phyloP scores from a whole-genome alignment of 2,329 filamentous ascomycete species.

The Sarocladiaceae sp. region DNA sequence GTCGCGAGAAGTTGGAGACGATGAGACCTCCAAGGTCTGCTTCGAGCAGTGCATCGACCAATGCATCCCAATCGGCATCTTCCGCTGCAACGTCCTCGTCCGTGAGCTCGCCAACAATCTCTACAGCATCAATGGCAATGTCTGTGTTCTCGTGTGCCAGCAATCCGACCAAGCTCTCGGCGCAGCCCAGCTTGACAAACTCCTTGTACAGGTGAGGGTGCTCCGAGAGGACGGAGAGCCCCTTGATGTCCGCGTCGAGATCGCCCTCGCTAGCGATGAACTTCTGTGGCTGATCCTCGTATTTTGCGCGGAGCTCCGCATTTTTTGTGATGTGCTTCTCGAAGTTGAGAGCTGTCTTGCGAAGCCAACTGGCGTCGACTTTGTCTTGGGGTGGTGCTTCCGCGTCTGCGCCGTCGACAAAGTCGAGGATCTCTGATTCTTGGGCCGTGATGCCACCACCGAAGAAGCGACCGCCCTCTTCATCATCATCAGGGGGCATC shows the following conservation, averaged over 20 bases:
- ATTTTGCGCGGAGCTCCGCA: constrained; percentile 78
- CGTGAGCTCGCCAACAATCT: constrained; percentile 84
- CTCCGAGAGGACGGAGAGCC: constrained; percentile 78
- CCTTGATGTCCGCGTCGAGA: constrained; percentile 81
- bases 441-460: constrained; percentile 80
- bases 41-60: constrained; percentile 62
- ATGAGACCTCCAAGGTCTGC: constrained; percentile 69
- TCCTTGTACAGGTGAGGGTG: constrained; percentile 78
- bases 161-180: constrained; percentile 68
- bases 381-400: constrained; percentile 50
- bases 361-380: constrained; percentile 78
- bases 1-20: constrained; percentile 68
- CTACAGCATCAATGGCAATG: constrained; percentile 84
- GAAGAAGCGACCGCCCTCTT: constrained; percentile 77
- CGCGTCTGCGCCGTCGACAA: constrained; percentile 55
- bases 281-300: constrained; percentile 71
- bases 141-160: constrained; percentile 95
- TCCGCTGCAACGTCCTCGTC: constrained; percentile 86
- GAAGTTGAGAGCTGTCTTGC: constrained; percentile 73
- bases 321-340: constrained; percentile 91
- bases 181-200: constrained; percentile 69
- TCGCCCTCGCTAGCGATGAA: constrained; percentile 85
- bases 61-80: constrained; percentile 62
- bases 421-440: constrained; percentile 80
- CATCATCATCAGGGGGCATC: constrained; percentile 44